Base-by-base conservation (phyloP, 768 basidiomycete species). In the Harrya chromipes region DNA sequence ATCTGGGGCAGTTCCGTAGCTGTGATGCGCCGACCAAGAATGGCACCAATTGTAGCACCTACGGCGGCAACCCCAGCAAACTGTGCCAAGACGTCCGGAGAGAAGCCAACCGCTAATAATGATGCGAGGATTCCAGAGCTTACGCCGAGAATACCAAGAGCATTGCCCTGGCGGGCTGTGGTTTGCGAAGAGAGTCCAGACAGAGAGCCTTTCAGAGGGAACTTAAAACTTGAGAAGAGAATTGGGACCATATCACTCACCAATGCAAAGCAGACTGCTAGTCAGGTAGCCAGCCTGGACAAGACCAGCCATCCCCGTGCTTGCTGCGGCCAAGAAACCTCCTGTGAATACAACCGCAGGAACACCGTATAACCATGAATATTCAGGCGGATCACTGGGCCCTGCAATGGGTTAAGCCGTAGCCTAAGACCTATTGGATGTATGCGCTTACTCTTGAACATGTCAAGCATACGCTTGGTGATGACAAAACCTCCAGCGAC, bases 381-480 rank as follows among this genome's bases (percentile, higher is more conserved):
- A 92, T 62, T 94, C 91, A 5, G 91, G 89, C 9, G 91, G 91
- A 68, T 94, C 91, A 43, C 81, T 84, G 13, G 84, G 83, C 29
- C 87, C 85, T 88, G 56, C 24, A 49, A 9, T 48, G 29, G 42
- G 40, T n/a, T 56, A 47, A 52, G 50, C 24, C 31, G 16, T 3
- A 48, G 16, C 27, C 23, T 27, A 35, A 16, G 23, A 46, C 17
- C 26, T 26, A 24, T 11, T 27, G 17, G 4, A 29, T 29, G 17
- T 16, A 45, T 37, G 12, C 9, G 54, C 77, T 54, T 65, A 87
- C 91, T 83, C 70, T 87, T 89, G 69, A 94, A 94, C 85, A 94
- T 90, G 61, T 93, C 89, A 52, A 94, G 72, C 91, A 94, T 94
- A 37, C 90, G 84, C 67, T 91, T 91, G 20, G 90, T 92, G 59